These are phyloP conservation scores for Filobasidium floriforme DNA, from an alignment of 768 basidiomycete genomes.

Conservation along the genomic window DNA sequence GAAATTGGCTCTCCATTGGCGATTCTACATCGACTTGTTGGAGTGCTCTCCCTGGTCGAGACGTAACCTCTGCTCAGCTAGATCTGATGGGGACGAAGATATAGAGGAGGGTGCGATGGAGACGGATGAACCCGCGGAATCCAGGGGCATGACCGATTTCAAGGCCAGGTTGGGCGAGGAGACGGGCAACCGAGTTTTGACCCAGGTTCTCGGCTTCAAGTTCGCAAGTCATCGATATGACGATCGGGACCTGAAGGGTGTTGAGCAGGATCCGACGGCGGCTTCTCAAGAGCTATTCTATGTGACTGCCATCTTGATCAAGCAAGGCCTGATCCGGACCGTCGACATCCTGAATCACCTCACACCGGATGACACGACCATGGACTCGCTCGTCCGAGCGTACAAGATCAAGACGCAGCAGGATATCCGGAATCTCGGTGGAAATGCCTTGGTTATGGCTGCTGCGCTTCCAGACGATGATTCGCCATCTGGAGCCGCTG, in stretches of 20 bases:
- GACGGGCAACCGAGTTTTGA: conserved; percentile 37
- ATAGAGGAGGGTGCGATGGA: conserved; percentile 12
- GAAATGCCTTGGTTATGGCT: conserved; percentile 74
- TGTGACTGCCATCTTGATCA: conserved; percentile 76
- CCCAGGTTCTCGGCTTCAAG: conserved; percentile 97
- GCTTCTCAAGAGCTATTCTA: conserved; percentile 69
- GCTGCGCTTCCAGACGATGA: conserved; percentile 51
- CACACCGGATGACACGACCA: conserved; percentile 65
- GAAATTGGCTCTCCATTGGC: conserved; percentile 71
- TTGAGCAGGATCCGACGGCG: conserved; percentile 53
- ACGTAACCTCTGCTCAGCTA: conserved; percentile 9
- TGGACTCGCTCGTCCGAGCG: conserved; percentile 60
- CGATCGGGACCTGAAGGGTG: conserved; percentile 21
- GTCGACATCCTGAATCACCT: conserved; percentile 90
- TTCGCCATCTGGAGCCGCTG: conserved; percentile 24
- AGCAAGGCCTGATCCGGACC: conserved; percentile 76
- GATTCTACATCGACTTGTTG: conserved; percentile 79
- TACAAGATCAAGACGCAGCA: conserved; percentile 59
- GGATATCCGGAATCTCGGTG: conserved; percentile 62
- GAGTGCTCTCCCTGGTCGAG: conserved; percentile 75
- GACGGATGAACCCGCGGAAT: conserved; percentile 30
- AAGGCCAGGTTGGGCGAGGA: conserved; percentile 15
- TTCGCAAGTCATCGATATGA: conserved; percentile 48
- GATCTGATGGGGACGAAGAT: neutral
- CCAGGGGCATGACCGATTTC: conserved; percentile 24